phyloP scores from a whole-genome alignment of 2,329 filamentous ascomycete species.

The Epichloe aotearoae region DNA sequence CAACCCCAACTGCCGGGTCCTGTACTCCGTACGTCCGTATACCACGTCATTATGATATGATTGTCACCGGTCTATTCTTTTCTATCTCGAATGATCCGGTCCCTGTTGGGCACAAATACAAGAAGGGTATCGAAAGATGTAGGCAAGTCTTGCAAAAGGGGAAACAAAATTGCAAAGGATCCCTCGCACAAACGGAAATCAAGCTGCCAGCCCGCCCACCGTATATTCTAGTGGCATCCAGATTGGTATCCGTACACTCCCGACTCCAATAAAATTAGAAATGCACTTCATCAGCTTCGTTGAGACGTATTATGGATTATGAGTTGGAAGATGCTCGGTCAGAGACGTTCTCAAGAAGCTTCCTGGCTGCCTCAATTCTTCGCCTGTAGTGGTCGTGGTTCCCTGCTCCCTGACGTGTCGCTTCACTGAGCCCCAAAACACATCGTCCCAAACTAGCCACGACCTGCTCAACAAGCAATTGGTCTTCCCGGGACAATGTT shows the following conservation, averaged over 20 bases:
- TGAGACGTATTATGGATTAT: not conserved
- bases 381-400: conserved; percentile 52
- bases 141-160: not conserved
- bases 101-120: conserved; percentile 4
- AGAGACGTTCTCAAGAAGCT: conserved; percentile 43
- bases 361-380: conserved; percentile 61
- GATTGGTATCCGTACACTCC: no score
- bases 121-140: conserved; percentile 15
- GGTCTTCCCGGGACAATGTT: conserved; percentile 40
- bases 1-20: not conserved
- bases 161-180: not conserved
- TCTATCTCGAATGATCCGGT: not conserved
- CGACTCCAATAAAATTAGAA: not conserved
- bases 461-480: conserved; percentile 44
- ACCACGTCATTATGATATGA: not conserved
- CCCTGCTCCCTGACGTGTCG: conserved; percentile 40
- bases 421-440: conserved; percentile 43
- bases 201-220: not conserved
- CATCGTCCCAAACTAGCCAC: conserved; percentile 48
- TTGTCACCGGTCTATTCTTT: not conserved
- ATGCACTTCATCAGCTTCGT: conserved; percentile 1
- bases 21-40: no score
- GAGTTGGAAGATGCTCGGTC: not conserved
- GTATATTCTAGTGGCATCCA: not conserved
- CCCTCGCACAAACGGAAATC: not conserved